These are phyloP conservation scores for Botrytis pseudocinerea DNA, from an alignment of 2,329 filamentous ascomycete species.

Conservation along the genomic window DNA sequence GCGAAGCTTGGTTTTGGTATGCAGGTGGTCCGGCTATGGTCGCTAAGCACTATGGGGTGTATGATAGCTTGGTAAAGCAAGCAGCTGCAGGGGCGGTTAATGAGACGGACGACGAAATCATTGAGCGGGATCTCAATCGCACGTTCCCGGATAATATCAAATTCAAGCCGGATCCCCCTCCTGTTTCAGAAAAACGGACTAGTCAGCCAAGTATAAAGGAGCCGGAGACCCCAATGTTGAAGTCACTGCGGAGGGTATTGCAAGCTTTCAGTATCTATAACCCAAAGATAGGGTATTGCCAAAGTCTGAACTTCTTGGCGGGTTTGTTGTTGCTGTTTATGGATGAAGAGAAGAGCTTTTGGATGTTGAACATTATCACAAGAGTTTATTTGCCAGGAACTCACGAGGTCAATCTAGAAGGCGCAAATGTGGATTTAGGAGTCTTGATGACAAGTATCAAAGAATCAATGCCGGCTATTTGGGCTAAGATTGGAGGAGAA, in stretches of 20 bases:
- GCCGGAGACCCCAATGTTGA: slow-evolving; percentile 73
- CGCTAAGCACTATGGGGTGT: slow-evolving; percentile 73
- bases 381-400: slow-evolving; percentile 85
- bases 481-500: slow-evolving; percentile 83
- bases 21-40: slow-evolving; percentile 81
- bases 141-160: slow-evolving; percentile 93
- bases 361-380: slow-evolving; percentile 91
- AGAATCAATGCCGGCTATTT: slow-evolving; percentile 79
- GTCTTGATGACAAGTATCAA: slow-evolving; percentile 87
- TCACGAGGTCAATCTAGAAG: slow-evolving; percentile 86
- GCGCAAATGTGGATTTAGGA: slow-evolving; percentile 89
- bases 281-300: slow-evolving; percentile 89
- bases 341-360: slow-evolving; percentile 86
- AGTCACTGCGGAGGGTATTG: slow-evolving; percentile 78
- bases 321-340: slow-evolving; percentile 88
- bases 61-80: slow-evolving; percentile 63
- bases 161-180: slow-evolving; percentile 66
- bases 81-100: slow-evolving; percentile 64
- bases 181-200: slow-evolving; percentile 40
- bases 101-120: slow-evolving; percentile 79
- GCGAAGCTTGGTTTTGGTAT: slow-evolving; percentile 97
- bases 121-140: slow-evolving; percentile 89
- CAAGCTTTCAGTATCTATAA: slow-evolving; percentile 91
- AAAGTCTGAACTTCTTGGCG: slow-evolving; percentile 92
- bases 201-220: slow-evolving; percentile 27